phyloP scores from a whole-genome alignment of 192 early-diverging fungal genomes.

The Coemansia sp. region DNA sequence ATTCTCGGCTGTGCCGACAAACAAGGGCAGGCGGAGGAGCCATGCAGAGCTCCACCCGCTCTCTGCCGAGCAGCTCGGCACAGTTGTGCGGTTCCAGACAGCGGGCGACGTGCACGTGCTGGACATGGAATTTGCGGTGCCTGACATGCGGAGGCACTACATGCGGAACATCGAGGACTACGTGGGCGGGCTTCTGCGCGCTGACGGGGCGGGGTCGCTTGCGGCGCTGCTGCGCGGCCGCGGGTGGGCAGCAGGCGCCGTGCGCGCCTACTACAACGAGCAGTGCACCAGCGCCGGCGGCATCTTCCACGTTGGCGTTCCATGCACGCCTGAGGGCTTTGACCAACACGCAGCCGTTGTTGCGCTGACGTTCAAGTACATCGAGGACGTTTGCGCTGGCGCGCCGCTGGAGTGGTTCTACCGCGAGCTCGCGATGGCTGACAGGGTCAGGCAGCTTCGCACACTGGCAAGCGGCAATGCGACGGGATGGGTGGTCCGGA shows the following conservation, averaged over 20 bases:
- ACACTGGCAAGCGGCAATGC: background rate
- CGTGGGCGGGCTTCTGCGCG: constrained; percentile 72
- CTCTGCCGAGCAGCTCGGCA: constrained; percentile 65
- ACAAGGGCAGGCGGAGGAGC: constrained; percentile 61
- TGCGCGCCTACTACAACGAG: background rate
- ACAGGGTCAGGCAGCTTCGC: background rate
- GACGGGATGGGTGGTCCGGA: background rate
- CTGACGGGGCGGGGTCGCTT: constrained; percentile 81
- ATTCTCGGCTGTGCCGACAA: constrained; percentile 68
- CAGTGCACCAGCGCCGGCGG: background rate
- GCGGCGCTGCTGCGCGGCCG: constrained; percentile 72
- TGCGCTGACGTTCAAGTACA: constrained; percentile 24
- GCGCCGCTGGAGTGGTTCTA: constrained; percentile 27
- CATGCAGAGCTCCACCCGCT: constrained; percentile 63
- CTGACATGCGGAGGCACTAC: constrained; percentile 62
- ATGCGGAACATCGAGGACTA: constrained; percentile 62
- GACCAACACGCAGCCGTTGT: constrained; percentile 18
- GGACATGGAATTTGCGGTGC: constrained; percentile 76
- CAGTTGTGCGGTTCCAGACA: constrained; percentile 66
- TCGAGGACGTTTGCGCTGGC: constrained; percentile 8
- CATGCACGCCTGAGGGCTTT: constrained; percentile 23
- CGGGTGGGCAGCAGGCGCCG: constrained; percentile 77
- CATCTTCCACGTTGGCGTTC: constrained; percentile 11
- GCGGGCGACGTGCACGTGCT: constrained; percentile 69
- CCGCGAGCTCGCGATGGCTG: constrained; percentile 19